Percentiles rank a stretch among this genome's conserved stretches.
Evolutionary conservation across 2,329 filamentous ascomycete species (phyloP).

Genomic region (Exserohilum turcica): DNA sequence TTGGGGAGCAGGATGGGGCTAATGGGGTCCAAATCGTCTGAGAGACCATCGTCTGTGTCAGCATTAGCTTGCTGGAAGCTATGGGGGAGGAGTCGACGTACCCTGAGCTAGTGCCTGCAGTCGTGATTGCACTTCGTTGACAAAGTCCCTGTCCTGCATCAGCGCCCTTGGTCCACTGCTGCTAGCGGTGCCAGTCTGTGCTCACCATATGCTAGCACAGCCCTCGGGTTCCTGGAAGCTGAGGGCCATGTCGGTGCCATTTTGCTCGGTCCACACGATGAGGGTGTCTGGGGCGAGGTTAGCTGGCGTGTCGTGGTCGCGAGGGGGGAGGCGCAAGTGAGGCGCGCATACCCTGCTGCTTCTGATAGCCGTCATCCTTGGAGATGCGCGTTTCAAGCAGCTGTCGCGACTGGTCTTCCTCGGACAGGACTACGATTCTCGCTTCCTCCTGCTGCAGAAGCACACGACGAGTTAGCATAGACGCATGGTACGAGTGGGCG

Average conservation of each 20-base stretch:
- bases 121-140: slow-evolving; percentile 81
- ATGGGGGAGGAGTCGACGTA: slow-evolving; percentile 46
- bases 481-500: slow-evolving; percentile 11
- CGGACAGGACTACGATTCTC: slow-evolving; percentile 87
- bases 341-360: slow-evolving; percentile 79
- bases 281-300: slow-evolving; percentile 73
- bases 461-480: slow-evolving; percentile 49
- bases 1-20: slow-evolving; percentile 75
- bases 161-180: slow-evolving; percentile 9
- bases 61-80: slow-evolving; percentile 20
- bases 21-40: slow-evolving; percentile 80
- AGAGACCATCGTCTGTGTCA: slow-evolving; percentile 76
- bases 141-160: slow-evolving; percentile 75
- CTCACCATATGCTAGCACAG: slow-evolving; percentile 87
- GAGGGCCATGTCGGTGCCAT: slow-evolving; percentile 92
- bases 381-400: slow-evolving; percentile 87
- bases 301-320: slow-evolving; percentile 12
- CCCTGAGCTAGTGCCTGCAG: slow-evolving; percentile 68
- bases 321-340: background rate
- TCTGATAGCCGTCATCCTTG: slow-evolving; percentile 96
- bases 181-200: slow-evolving; percentile 2
- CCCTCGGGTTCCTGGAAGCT: slow-evolving; percentile 98
- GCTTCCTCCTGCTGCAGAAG: slow-evolving; percentile 74
- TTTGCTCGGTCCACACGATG: slow-evolving; percentile 96
- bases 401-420: slow-evolving; percentile 83